These are phyloP conservation scores for Saccharomyces hybrid DNA, from an alignment of 1,139 yeast genomes.

Conservation along the genomic window DNA sequence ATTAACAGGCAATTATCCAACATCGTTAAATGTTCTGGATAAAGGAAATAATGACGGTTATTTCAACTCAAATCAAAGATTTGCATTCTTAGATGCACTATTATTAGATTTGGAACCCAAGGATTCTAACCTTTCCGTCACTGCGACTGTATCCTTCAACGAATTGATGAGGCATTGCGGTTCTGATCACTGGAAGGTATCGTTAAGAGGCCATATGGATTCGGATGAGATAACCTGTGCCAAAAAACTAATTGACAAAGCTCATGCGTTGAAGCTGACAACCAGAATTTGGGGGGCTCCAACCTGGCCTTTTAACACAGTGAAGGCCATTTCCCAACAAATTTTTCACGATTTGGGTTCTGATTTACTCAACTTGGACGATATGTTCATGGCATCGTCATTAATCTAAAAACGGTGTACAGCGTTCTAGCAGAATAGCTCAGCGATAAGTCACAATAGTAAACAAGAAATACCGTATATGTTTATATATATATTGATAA, in stretches of 20 bases:
- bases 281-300: constrained; percentile 50
- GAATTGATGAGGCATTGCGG: constrained; percentile 3
- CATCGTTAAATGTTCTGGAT: constrained; percentile 13
- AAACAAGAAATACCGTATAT: background rate
- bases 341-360: constrained; percentile 22
- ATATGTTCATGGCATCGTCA: constrained; percentile 23
- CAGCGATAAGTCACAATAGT: too few relatives aligned
- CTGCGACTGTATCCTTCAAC: constrained; percentile 21
- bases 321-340: constrained; percentile 5
- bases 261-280: constrained; percentile 35
- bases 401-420: background rate
- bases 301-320: constrained; percentile 34
- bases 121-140: constrained; percentile 9
- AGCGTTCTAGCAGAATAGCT: background rate
- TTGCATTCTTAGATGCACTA: constrained; percentile 35
- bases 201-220: background rate
- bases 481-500: too few relatives aligned
- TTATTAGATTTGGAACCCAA: constrained; percentile 18
- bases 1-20: constrained; percentile 39
- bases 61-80: constrained; percentile 22
- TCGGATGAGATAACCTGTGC: constrained; percentile 28
- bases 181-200: constrained; percentile 1
- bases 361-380: constrained; percentile 43
- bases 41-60: constrained; percentile 12
- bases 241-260: constrained; percentile 24